Evolutionary conservation across 2,329 filamentous ascomycete genomes (phyloP), one percentile per base, ranked within the genome.

Genomic region (Trichophyton equinum): DNA sequence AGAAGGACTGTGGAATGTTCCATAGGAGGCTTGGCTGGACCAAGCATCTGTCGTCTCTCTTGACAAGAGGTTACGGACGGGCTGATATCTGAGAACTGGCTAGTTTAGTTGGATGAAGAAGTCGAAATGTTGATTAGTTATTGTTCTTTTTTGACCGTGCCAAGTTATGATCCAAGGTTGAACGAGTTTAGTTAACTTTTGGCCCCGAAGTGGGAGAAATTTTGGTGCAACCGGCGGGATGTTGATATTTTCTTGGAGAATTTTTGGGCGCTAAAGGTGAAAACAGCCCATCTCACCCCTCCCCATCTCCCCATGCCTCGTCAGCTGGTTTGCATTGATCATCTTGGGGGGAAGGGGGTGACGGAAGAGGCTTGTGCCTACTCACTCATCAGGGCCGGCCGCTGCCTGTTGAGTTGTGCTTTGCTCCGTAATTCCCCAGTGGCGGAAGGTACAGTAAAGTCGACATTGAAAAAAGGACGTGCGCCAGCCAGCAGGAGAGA

Each of bases 1-100:
- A 36, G 51, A 55, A 55, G 51, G 51, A 7, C n/a, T n/a, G 18
- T 7, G 27, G 51, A 55, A 55, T 55, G 51, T 55, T 55, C 51
- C 9, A 55, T 55, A 30, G 2, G 20, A 20, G 20, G 20, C 49
- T 55, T 55, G 51, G 51, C 51, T 55, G 6, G 8, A 15, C 20
- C 27, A 18, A 33, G 13, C 13, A 20, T 55, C 27, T 18, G 27
- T 53, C 20, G 5, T 13, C 25, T 22, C 15, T 30, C 27, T 30
- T 30, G 27, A 30, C 27, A 30, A 30, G 27, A 30, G 1, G 27
- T 53, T 9, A 9, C 11, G 27, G 27, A 55, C 51, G 15, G 33
- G 49, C 20, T 55, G 27, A 55, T 18, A 55, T 36, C n/a, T 20
- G 25, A 13, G 13, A 38, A 13, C 33, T 11, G 3, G 11, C 33